A percentile compares a stretch with the other conserved stretches of the same genome.
Conservation (phyloP, 768 basidiomycete species). For the Plicaturopsis crispa region DNA sequence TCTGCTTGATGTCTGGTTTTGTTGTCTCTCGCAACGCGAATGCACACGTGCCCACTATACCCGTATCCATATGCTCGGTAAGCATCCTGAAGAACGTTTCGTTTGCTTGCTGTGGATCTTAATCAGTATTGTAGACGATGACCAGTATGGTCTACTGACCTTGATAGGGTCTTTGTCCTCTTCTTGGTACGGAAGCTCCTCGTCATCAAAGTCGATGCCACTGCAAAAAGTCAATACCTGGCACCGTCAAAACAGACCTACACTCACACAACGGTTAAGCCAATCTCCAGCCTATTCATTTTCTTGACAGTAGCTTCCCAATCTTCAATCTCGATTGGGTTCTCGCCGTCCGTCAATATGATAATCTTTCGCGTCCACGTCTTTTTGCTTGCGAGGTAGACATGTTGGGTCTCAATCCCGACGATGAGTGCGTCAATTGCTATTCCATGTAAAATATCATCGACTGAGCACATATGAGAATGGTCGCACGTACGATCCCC, state of each 20-base stretch:
- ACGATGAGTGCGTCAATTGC: constrained; percentile 88
- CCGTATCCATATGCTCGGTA: constrained; percentile 31
- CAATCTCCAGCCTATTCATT: constrained; percentile 51
- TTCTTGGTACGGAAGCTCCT: constrained; percentile 53
- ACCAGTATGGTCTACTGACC: constrained; percentile 31
- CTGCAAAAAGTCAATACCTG: too few relatives aligned
- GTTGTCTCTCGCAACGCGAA: constrained; percentile 55
- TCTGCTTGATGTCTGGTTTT: constrained; percentile 56
- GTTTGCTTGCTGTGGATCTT: constrained; percentile 49
- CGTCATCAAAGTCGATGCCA: constrained; percentile 86
- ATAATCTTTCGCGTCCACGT: constrained; percentile 83
- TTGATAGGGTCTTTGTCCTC: constrained; percentile 66
- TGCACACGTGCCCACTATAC: constrained; percentile 56
- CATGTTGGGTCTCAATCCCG: constrained; percentile 70
- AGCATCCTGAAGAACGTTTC: constrained; percentile 64
- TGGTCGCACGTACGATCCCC: constrained; percentile 56
- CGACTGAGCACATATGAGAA: background rate
- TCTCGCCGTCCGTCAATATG: constrained; percentile 82
- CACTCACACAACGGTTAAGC: constrained; percentile 66
- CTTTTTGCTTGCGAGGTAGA: constrained; percentile 60
- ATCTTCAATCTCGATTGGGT: constrained; percentile 62
- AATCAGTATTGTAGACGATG: constrained; percentile 1
- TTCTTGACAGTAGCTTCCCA: constrained; percentile 65
- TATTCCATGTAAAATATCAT: constrained; percentile 16
- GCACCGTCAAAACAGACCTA: too few relatives aligned